Evolutionary conservation across 2,329 filamentous ascomycete genomes (phyloP).

Genomic region (Ophiosphaerella narmari): DNA sequence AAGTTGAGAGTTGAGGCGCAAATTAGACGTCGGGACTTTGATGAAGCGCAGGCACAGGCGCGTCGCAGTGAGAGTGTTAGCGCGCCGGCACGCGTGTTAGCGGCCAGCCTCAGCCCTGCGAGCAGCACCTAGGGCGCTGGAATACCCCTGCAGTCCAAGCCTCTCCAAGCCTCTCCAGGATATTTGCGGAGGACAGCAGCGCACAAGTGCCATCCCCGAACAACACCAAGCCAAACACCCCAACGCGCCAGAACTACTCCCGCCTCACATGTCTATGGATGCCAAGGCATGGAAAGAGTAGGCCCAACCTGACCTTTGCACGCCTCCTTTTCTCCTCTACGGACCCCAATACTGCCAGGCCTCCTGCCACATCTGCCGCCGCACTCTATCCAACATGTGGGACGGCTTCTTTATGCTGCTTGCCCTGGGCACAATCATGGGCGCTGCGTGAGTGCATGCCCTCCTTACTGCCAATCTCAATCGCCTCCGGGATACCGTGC

Average conservation of each 20-base stretch:
- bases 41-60: not conserved
- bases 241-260: not conserved
- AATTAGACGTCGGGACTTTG: not conserved
- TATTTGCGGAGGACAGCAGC: conserved; percentile 16
- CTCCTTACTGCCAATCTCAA: not conserved
- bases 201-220: not conserved
- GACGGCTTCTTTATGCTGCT: conserved; percentile 69
- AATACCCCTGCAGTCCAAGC: conserved; percentile 13
- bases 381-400: conserved; percentile 52
- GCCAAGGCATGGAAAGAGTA: conserved; percentile 21
- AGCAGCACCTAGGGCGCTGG: no score
- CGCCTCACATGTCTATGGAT: not conserved
- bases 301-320: conserved; percentile 10
- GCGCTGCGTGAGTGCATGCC: conserved; percentile 58
- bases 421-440: conserved; percentile 68
- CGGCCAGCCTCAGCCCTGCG: conserved; percentile 24
- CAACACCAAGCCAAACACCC: conserved; percentile 1
- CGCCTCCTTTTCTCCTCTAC: conserved; percentile 16
- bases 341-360: conserved; percentile 16
- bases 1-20: not conserved
- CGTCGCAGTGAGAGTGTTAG: conserved; percentile 19
- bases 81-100: conserved; percentile 27
- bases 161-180: conserved; percentile 4
- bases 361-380: conserved; percentile 8
- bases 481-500: not conserved